Conservation (phyloP, 148 eudicot genomes). For the Rhododendron henanense region DNA sequence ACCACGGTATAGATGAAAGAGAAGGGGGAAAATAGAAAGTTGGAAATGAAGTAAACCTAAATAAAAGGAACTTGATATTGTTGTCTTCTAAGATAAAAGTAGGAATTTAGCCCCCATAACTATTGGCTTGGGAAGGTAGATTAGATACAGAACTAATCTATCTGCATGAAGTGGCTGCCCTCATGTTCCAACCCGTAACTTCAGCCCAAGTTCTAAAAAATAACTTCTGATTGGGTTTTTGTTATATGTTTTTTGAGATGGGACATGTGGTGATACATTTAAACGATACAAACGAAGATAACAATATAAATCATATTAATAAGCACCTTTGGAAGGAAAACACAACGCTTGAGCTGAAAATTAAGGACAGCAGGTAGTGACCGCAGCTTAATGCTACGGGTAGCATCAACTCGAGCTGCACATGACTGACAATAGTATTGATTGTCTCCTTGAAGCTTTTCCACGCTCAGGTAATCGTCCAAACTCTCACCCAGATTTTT, state of each 20-base stretch:
- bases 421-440: slow-evolving; percentile 86
- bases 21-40: not conserved
- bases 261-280: not conserved
- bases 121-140: not conserved
- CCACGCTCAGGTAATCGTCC: slow-evolving; percentile 74
- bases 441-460: slow-evolving; percentile 94
- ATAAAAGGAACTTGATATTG: not conserved
- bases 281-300: not conserved
- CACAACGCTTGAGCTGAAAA: slow-evolving; percentile 96
- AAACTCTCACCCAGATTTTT: slow-evolving; percentile 82
- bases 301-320: not conserved
- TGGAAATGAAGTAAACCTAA: not conserved
- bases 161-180: not conserved
- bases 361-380: slow-evolving; percentile 80
- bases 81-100: not conserved
- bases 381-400: slow-evolving; percentile 90
- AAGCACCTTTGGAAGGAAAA: slow-evolving; percentile 87
- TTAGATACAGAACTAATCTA: not conserved
- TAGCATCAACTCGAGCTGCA: slow-evolving; percentile 77
- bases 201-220: not conserved
- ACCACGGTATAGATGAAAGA: not conserved
- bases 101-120: not conserved
- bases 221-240: not conserved
- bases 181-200: not conserved
- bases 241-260: not conserved